These are phyloP conservation scores for Alloascoidea africana DNA, from an alignment of 805 yeast species.

Conservation along the genomic window DNA sequence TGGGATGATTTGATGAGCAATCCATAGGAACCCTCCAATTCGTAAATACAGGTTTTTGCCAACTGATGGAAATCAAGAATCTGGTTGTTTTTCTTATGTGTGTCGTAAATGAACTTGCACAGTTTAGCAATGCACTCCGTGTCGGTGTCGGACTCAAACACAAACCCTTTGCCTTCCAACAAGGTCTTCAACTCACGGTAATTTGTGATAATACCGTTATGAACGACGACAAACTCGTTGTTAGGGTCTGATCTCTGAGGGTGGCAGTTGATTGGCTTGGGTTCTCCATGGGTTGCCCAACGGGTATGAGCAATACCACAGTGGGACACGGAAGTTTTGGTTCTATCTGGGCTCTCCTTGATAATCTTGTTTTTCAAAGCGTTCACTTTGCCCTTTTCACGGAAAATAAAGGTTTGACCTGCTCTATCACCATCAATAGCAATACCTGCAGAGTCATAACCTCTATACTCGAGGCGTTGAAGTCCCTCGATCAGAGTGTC, in stretches of 20 bases:
- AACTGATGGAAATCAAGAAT: slow-evolving; percentile 81
- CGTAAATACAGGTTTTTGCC: slow-evolving; percentile 83
- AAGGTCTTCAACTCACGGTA: slow-evolving; percentile 82
- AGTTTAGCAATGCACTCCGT: slow-evolving; percentile 96
- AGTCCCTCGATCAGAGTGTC: slow-evolving; percentile 80
- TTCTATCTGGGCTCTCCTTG: slow-evolving; percentile 32
- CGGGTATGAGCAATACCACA: slow-evolving; percentile 98
- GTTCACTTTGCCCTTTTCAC: slow-evolving; percentile 84
- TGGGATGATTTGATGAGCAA: slow-evolving; percentile 80
- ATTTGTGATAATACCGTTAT: slow-evolving; percentile 96
- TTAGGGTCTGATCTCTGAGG: slow-evolving; percentile 83
- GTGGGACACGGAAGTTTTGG: slow-evolving; percentile 62
- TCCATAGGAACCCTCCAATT: slow-evolving; percentile 96
- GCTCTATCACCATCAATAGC: slow-evolving; percentile 84
- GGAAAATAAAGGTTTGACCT: slow-evolving; percentile 57
- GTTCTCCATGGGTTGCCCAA: slow-evolving; percentile 99
- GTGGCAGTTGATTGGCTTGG: slow-evolving; percentile 76
- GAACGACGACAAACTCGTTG: slow-evolving; percentile 84
- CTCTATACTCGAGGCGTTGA: slow-evolving; percentile 64
- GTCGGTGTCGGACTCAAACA: slow-evolving; percentile 87
- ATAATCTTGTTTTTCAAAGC: slow-evolving; percentile 56
- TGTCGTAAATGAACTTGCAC: slow-evolving; percentile 80
- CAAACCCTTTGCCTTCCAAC: slow-evolving; percentile 62
- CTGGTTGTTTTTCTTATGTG: slow-evolving; percentile 64
- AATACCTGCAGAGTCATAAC: slow-evolving; percentile 94